phyloP scores from a whole-genome alignment of 2,329 filamentous ascomycete species.

The Scedosporium apiospermum region DNA sequence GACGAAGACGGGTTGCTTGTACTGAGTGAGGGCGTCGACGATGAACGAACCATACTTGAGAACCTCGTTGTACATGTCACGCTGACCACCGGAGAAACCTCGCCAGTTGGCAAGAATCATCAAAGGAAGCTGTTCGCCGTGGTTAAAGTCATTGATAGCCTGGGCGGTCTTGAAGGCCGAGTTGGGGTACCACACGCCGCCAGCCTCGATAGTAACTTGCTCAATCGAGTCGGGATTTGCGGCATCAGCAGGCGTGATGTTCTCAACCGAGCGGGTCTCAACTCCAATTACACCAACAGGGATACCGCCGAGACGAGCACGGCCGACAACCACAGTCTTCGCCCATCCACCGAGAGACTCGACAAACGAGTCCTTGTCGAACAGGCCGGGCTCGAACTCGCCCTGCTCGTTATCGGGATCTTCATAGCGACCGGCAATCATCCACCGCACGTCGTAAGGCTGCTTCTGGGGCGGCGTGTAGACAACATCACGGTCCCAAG shows the following conservation, averaged over 20 bases:
- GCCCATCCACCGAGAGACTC: constrained; percentile 97
- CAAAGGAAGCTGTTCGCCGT: constrained; percentile 92
- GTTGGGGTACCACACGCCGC: constrained; percentile 99
- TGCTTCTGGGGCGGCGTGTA: constrained; percentile 78
- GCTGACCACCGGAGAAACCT: constrained; percentile 98
- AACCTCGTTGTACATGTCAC: constrained; percentile 99
- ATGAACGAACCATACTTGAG: constrained; percentile 99
- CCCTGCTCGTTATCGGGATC: constrained; percentile 53
- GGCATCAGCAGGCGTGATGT: constrained; percentile 90
- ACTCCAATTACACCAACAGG: constrained; percentile 97
- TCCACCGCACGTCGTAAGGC: constrained; percentile 84
- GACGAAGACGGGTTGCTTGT: constrained; percentile 96
- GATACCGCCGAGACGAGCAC: constrained; percentile 91
- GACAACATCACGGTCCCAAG: constrained; percentile 85
- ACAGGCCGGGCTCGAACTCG: constrained; percentile 75
- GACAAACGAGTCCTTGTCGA: constrained; percentile 94
- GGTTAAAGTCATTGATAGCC: constrained; percentile 98
- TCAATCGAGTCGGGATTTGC: constrained; percentile 98
- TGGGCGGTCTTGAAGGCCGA: constrained; percentile 99
- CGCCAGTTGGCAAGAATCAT: constrained; percentile 99
- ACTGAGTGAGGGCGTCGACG: constrained; percentile 95
- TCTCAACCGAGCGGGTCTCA: constrained; percentile 92
- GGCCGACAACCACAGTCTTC: constrained; percentile 90
- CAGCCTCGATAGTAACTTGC: constrained; percentile 87
- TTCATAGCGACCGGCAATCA: constrained; percentile 67